A percentile compares a stretch with the other conserved stretches of the same genome.
Conservation (phyloP, 176 grass and related monocot species). For the Saccharum officinarum region DNA sequence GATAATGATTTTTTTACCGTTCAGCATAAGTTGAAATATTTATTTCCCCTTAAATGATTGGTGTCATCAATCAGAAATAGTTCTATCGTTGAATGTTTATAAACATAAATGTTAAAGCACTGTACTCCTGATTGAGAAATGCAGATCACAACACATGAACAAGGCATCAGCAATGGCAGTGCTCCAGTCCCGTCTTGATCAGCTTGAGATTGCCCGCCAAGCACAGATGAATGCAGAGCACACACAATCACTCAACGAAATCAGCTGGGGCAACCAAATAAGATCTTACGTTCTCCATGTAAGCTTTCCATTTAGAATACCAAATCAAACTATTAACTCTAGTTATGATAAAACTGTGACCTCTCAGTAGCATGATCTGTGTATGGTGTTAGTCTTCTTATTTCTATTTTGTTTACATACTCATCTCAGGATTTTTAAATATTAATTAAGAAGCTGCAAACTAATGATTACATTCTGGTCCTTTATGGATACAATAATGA, state of each 20-base stretch:
- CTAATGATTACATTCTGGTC: neutral
- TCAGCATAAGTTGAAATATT: neutral
- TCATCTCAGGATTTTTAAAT: neutral
- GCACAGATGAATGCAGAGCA: conserved; percentile 92
- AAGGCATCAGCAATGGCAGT: conserved; percentile 96
- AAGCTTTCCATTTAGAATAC: conserved; percentile 36
- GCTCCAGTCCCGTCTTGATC: conserved; percentile 84
- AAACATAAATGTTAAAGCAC: conserved; percentile 5
- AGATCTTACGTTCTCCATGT: conserved; percentile 96
- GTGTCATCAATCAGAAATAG: neutral
- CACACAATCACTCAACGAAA: conserved; percentile 88
- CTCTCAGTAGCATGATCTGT: conserved; percentile 4
- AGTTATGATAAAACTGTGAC: conserved; percentile 8
- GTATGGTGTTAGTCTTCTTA: neutral
- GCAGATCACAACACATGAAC: conserved; percentile 91
- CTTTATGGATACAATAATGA: neutral
- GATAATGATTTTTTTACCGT: neutral
- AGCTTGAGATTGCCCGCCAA: conserved; percentile 97
- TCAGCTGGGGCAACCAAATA: conserved; percentile 98
- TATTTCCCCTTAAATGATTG: conserved; percentile 7
- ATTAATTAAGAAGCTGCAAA: conserved; percentile 17
- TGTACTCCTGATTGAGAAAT: conserved; percentile 30
- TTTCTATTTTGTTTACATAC: conserved; percentile 7
- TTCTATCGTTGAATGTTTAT: neutral
- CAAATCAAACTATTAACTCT: neutral